Evolutionary conservation across 208 protist species (phyloP), one percentile per base, ranked within the genome.

Genomic region (Wallacemonas rigidus): DNA sequence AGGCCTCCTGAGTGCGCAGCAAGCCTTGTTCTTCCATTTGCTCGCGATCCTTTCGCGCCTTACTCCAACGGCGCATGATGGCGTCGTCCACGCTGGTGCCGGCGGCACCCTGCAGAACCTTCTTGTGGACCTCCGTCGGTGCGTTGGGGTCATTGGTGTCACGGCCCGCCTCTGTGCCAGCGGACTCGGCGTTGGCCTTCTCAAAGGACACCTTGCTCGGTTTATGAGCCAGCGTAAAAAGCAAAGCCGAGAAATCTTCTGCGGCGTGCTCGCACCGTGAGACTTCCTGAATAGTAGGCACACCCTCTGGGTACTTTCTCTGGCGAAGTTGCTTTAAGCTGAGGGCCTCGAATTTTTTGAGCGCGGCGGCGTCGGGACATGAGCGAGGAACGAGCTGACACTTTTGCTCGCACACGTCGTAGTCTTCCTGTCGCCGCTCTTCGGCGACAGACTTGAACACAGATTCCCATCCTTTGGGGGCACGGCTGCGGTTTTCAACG

Each of bases 201-300:
- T 81, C 74, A 75, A 93, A 93, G 4, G 74, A 73, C 2, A 93
- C 77, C 50, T 93, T 93, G 67, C 88, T 93, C 2, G 88, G 88
- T 64, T 93, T 93, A 72, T 93, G 88, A n/a, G 88, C 81, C 15
- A 91, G 62, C 6, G 83, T 75, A 62, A 91, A 93, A 0, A 93
- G 74, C 39, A 88, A 56, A 1, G 74, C 69, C 6, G 85, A 80
- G 45, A 93, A 89, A 9, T 79, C 72, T 55, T 83, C 74, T 8
- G 82, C 81, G 5, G 85, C 85, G 56, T 91, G 75, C 62, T 91
- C 83, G 75, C 88, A 93, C n/a, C 88, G 69, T 26, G 85, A 82
- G 50, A 85, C 77, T 36, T 84, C 72, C 55, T 91, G 85, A 2
- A 89, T 65, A n/a, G 55, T 77, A 35, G 69, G 78, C 9, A 73